A percentile compares a stretch with the other conserved stretches of the same genome.
phyloP scores from a whole-genome alignment of 305 asterid genomes.

The Solanum hybrid region DNA sequence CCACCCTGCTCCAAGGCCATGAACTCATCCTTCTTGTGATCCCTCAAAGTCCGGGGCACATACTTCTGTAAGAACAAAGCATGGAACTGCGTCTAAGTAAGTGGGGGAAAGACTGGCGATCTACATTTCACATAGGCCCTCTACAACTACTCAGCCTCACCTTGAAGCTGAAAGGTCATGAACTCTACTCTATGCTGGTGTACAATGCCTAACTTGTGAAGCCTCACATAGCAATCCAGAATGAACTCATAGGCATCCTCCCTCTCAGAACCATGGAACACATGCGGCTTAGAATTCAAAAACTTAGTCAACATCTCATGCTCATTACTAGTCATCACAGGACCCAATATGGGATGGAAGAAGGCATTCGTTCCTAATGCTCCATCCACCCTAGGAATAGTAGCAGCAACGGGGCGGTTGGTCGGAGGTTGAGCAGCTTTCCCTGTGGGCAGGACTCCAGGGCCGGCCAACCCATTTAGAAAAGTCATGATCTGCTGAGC shows the following conservation, averaged over 20 bases:
- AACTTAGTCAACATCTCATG: background rate
- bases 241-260: background rate
- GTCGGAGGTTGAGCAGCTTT: background rate
- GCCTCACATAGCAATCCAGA: background rate
- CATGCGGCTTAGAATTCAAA: too few relatives aligned
- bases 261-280: background rate
- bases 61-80: too few relatives aligned
- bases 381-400: background rate
- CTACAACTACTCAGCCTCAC: background rate
- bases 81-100: background rate
- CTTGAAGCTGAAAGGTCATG: background rate
- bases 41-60: background rate
- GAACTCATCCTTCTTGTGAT: background rate
- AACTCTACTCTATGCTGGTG: background rate
- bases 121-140: background rate
- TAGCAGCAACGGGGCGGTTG: accelerated
- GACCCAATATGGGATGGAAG: background rate
- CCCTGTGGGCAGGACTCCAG: background rate
- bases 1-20: background rate
- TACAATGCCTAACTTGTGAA: background rate
- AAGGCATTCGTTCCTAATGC: background rate
- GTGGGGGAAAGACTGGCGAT: background rate
- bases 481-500: too few relatives aligned
- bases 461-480: background rate
- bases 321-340: background rate